These are phyloP conservation scores for Diutina catenulata DNA, from an alignment of 1,139 yeast genomes.

Conservation along the genomic window DNA sequence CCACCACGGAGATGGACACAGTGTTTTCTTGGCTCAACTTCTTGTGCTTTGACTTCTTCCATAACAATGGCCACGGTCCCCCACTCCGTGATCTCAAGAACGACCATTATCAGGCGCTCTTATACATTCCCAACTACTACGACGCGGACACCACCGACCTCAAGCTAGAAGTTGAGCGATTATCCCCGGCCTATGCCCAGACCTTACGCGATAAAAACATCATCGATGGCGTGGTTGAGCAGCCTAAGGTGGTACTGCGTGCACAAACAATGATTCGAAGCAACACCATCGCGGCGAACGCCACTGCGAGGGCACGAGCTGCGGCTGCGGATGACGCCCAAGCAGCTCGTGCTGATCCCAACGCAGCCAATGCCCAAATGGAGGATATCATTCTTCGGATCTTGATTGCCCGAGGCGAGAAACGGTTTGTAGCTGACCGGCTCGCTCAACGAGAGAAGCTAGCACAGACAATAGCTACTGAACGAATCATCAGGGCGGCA, in stretches of 20 bases:
- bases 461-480: constrained; percentile 55
- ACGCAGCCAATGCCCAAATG: constrained; percentile 42
- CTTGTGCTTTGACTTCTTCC: constrained; percentile 59
- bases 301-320: constrained; percentile 50
- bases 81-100: constrained; percentile 53
- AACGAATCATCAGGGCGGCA: constrained; percentile 35
- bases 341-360: constrained; percentile 42
- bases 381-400: constrained; percentile 62
- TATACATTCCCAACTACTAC: constrained; percentile 57
- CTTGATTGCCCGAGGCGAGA: constrained; percentile 32
- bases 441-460: constrained; percentile 51
- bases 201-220: constrained; percentile 35
- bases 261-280: constrained; percentile 19
- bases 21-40: constrained; percentile 64
- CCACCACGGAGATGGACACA: constrained; percentile 53
- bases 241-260: no score
- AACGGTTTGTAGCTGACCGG: constrained; percentile 38
- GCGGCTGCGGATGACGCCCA: constrained; percentile 38
- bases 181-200: constrained; percentile 40
- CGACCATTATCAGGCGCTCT: constrained; percentile 50
- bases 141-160: constrained; percentile 42
- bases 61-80: constrained; percentile 78
- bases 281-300: constrained; percentile 63
- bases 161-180: constrained; percentile 46
- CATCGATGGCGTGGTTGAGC: constrained; percentile 10